Evolutionary conservation across 1,284 basidiomycete species (phyloP), one percentile per base, ranked within the genome.

Genomic region (Kalmanozyma brasiliensis): DNA sequence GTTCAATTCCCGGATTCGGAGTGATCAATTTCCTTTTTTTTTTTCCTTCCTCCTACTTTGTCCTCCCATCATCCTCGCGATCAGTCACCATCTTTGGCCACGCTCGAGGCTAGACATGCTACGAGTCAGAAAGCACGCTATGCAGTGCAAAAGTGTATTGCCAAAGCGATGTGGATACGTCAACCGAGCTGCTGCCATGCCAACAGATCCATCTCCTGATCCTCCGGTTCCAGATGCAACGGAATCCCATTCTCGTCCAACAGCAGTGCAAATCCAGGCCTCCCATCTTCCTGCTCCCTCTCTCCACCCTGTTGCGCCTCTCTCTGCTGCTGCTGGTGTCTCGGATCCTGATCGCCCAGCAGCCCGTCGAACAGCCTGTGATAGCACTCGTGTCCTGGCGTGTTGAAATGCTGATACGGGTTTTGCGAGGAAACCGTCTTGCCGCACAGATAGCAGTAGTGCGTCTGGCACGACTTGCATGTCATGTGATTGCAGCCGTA

Each of bases 1-100:
- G 66, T 69, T 69, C 66, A 63, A 69, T 69, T 69, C 66, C 66
- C 66, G 66, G 66, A 69, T 68, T 68, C 58, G 65, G 65, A 68
- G 58, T n/a, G 22, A 24, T n/a, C 8, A 40, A n/a, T n/a, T 22
- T 14, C 17, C 23, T 41, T 65, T 58, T 49, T 49, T 55, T 36
- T 49, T 33, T 14, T 8, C 33, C 43, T 24, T 41, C 45, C 14
- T 46, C 24, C 16, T n/a, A n/a, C 16, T 22, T 9, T 45, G 20
- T 8, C 3, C 8, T n/a, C n/a, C n/a, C n/a, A n/a, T n/a, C n/a
- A n/a, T n/a, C n/a, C n/a, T n/a, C n/a, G n/a, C n/a, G n/a, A n/a
- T n/a, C n/a, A n/a, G n/a, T n/a, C n/a, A n/a, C n/a, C n/a, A n/a
- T n/a, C n/a, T n/a, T n/a, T n/a, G n/a, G n/a, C n/a, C n/a, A n/a